Conservation (phyloP, 345 rosid genomes). For the Eucalyptus pauciflora region DNA sequence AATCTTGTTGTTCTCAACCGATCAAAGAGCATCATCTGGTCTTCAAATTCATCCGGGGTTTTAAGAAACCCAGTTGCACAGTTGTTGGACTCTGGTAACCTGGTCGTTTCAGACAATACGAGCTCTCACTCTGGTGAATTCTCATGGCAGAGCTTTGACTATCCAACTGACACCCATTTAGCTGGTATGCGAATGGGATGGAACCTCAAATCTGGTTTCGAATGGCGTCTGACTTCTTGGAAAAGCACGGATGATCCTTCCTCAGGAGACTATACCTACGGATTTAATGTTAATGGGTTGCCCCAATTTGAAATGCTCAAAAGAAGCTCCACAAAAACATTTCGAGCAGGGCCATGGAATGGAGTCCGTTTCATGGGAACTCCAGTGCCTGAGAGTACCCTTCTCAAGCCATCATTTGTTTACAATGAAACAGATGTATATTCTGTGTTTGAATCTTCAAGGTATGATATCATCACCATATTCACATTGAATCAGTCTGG, state of each 20-base stretch:
- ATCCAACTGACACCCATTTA: slow-evolving; percentile 4
- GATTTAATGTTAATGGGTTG: not conserved
- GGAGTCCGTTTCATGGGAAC: slow-evolving; percentile 13
- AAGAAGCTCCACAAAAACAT: not conserved
- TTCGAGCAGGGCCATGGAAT: slow-evolving; percentile 25
- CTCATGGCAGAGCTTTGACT: slow-evolving; percentile 24
- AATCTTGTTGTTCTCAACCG: slow-evolving; percentile 1
- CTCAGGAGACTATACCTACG: slow-evolving; percentile 4
- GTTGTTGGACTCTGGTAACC: slow-evolving; percentile 24
- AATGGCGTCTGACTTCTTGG: slow-evolving; percentile 10
- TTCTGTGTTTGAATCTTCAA: slow-evolving; percentile 3
- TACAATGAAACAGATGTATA: not conserved
- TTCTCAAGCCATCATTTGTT: not conserved
- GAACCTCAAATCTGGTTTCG: not conserved
- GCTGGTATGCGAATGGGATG: slow-evolving; percentile 16
- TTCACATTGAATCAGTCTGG: not conserved
- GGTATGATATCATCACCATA: not conserved
- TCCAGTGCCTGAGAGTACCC: not conserved
- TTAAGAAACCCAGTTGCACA: slow-evolving; percentile 2
- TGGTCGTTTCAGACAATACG: not conserved
- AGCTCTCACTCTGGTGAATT: not conserved
- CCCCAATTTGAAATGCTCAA: not conserved
- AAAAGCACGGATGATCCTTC: slow-evolving; percentile 6
- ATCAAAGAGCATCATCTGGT: not conserved
- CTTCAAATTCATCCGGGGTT: not conserved